Evolutionary conservation across 208 protist species (phyloP), one percentile per base, ranked within the genome.

Genomic region (Trypanosoma congolense): DNA sequence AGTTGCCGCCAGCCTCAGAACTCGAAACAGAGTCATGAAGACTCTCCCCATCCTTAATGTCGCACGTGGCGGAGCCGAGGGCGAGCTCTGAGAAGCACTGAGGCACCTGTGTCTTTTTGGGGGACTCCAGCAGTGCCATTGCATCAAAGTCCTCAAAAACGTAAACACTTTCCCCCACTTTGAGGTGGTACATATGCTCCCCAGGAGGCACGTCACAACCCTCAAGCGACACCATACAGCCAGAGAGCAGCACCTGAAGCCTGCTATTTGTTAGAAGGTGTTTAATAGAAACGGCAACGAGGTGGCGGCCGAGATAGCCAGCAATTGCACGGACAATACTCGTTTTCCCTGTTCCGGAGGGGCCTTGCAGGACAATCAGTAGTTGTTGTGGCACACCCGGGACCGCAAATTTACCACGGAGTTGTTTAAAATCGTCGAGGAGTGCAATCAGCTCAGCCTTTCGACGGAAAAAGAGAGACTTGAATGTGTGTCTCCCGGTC

Each of bases 301-400:
- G 68, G 52, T 91, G 56, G 8, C 92, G 83, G 26, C 56, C 44
- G 35, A 92, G 65, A 50, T 86, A 59, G 4, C 52, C 47, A n/a
- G 92, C 92, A 18, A 97, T 73, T 4, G 81, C 80, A 51, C 91
- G 90, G 19, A 95, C 78, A 36, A 93, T 66, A 26, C 80, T 87
- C 12, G 93, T 98, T 69, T 97, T 97, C 22, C 86, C 94, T 5
- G 95, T 97, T 0, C 96, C 96, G 9, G 95, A 92, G 19, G 90
- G 76, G 4, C 94, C 93, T 74, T 96, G 56, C 16, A 97, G 57
- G 16, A 97, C 80, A 26, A 95, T 68, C 26, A 73, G 76, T 1
- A 97, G 65, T 29, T 82, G 73, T 26, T 87, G 65, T 24, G 75
- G 57, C n/a, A 81, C 54, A 1, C 54, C 62, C 0, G 81, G 76